Base-by-base conservation (phyloP, 305 asterid species). In the Fraxinus dipetala region DNA sequence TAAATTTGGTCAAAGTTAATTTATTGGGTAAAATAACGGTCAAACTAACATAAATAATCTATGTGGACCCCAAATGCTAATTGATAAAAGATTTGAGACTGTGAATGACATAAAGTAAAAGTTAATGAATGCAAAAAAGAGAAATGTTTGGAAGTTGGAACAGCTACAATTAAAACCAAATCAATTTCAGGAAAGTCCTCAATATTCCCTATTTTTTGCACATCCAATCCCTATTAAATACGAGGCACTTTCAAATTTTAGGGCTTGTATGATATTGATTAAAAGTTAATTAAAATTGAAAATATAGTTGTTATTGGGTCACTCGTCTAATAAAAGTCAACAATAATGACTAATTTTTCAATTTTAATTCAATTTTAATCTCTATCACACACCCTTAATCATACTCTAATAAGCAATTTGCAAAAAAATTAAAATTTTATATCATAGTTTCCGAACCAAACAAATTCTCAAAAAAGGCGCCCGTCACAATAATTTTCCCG, bases 401-500 rank as follows among this genome's bases (percentile, higher is more conserved):
- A 24, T 24, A 24, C 26, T 24, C 26, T 24, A 24, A 24, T 24
- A 24, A 24, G 26, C 26, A 24, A 24, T 24, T 34, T 34, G 38
- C 38, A 34, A 34, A 34, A 34, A 34, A 32, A 32, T 32, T 34
- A 34, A 34, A 34, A 0, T 34, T 48, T 48, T 48, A 48, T 48
- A 48, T 48, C 26, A 1, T 54, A 7, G 69, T 20, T 59, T 59
- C 28, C 70, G 14, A 61, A 22, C 31, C 72, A 61, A 22, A 61
- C 72, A 61, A 61, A 61, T 61, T 63, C 16, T 9, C 72, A 22
- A 63, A 20, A 59, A 70, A 5, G 10, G 38, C 24, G 30, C 76
- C 48, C 1, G 40, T 30, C n/a, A n/a, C 32, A 3, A 31, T 75
- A 70, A 76, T 72, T 81, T 85, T 81, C 87, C 85, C 87, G 87